These are phyloP conservation scores for Tricholoma bakamatsutake DNA, from an alignment of 768 basidiomycete genomes.

Conservation along the genomic window DNA sequence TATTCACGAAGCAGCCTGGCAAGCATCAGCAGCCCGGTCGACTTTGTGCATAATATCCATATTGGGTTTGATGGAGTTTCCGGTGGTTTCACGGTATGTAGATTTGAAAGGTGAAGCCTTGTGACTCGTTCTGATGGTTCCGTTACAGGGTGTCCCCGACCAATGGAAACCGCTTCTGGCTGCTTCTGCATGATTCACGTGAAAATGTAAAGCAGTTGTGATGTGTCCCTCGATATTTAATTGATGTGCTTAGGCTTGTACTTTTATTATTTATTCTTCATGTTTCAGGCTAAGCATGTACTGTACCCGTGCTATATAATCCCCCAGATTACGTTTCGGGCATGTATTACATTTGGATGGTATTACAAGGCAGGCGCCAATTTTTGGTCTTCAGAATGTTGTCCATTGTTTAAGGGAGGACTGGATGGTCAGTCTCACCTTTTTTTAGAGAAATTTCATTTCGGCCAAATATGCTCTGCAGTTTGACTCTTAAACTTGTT, in stretches of 20 bases:
- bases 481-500: no score
- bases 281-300: not conserved
- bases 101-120: not conserved
- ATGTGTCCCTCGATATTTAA: not conserved
- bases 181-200: not conserved
- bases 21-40: conserved; percentile 25
- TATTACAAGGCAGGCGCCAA: not conserved
- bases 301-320: not conserved
- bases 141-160: conserved; percentile 17
- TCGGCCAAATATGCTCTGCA: no score
- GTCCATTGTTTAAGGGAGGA: no score
- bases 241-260: not conserved
- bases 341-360: not conserved
- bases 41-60: conserved; percentile 28
- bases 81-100: conserved; percentile 22
- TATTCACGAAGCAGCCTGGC: conserved; percentile 20
- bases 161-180: conserved; percentile 15
- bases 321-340: not conserved
- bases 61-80: conserved; percentile 26
- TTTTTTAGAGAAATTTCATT: no score
- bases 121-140: not conserved
- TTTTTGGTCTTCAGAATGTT: not conserved
- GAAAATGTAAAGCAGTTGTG: not conserved
- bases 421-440: no score
- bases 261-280: not conserved